These are phyloP conservation scores for Xerocomus nothofagi DNA, from an alignment of 1,284 basidiomycete genomes.

Conservation along the genomic window DNA sequence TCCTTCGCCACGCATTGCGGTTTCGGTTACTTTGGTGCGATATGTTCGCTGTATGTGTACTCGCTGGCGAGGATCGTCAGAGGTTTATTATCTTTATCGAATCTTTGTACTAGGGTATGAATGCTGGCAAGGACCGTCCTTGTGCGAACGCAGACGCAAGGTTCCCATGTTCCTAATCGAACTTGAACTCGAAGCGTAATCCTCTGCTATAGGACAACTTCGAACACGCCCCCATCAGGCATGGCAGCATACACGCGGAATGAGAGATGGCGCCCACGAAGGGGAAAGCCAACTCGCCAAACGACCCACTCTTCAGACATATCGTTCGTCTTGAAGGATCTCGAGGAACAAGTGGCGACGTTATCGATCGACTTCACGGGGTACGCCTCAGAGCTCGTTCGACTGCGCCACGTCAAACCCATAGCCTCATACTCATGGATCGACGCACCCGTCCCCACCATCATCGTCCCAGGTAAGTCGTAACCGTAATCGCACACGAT, in stretches of 20 bases:
- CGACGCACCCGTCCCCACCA: conserved; percentile 31
- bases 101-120: conserved; percentile 20
- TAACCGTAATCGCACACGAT: neutral
- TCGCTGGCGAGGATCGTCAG: conserved; percentile 24
- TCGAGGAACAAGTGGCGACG: conserved; percentile 18
- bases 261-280: conserved; percentile 10
- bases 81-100: conserved; percentile 25
- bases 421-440: conserved; percentile 39
- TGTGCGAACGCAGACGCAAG: neutral
- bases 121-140: neutral
- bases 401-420: conserved; percentile 27
- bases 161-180: too few relatives aligned
- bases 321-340: conserved; percentile 28
- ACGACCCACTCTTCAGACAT: neutral
- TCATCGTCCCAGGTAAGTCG: conserved; percentile 33
- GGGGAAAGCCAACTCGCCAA: conserved; percentile 14
- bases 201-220: neutral
- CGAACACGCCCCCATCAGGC: neutral
- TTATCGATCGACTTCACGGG: conserved; percentile 15
- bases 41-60: conserved; percentile 2
- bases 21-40: too few relatives aligned
- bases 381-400: conserved; percentile 20
- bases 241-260: conserved; percentile 26
- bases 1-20: too few relatives aligned
- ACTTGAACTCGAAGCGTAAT: too few relatives aligned